Evolutionary conservation across 2,329 filamentous ascomycete species (phyloP).

Genomic region (Claviceps sp.): DNA sequence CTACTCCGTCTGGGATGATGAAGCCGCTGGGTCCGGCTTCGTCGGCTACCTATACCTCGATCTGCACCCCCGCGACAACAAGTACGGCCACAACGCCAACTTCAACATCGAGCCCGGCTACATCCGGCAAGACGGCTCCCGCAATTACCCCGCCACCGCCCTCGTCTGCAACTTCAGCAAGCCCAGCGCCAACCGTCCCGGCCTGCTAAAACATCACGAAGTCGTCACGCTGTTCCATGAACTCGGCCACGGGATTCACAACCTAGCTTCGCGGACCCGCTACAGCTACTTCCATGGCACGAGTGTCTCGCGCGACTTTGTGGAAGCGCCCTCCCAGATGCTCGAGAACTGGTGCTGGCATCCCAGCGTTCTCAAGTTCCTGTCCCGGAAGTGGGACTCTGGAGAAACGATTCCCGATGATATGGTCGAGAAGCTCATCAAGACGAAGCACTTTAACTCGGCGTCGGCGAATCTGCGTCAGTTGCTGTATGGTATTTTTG

Average conservation of each 20-base stretch:
- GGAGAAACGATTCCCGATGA: conserved; percentile 59
- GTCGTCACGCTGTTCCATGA: conserved; percentile 75
- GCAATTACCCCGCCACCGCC: conserved; percentile 64
- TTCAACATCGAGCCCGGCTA: conserved; percentile 69
- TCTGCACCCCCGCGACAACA: conserved; percentile 65
- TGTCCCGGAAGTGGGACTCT: conserved; percentile 63
- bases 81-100: conserved; percentile 77
- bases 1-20: conserved; percentile 73
- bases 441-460: conserved; percentile 69
- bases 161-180: conserved; percentile 81
- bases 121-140: conserved; percentile 50
- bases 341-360: conserved; percentile 68
- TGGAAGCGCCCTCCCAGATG: conserved; percentile 61
- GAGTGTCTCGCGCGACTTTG: conserved; percentile 52
- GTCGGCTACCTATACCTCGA: conserved; percentile 76
- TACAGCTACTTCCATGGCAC: conserved; percentile 58
- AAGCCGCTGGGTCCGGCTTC: conserved; percentile 55
- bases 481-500: conserved; percentile 69
- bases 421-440: conserved; percentile 59
- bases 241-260: conserved; percentile 58
- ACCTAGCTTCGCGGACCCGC: conserved; percentile 47
- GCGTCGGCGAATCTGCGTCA: conserved; percentile 67
- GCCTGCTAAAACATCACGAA: conserved; percentile 69
- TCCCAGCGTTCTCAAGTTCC: conserved; percentile 46
- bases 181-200: conserved; percentile 61